Evolutionary conservation across 805 yeast species (phyloP), one percentile per base, ranked within the genome.

Genomic region (Pichia kluyveri): DNA sequence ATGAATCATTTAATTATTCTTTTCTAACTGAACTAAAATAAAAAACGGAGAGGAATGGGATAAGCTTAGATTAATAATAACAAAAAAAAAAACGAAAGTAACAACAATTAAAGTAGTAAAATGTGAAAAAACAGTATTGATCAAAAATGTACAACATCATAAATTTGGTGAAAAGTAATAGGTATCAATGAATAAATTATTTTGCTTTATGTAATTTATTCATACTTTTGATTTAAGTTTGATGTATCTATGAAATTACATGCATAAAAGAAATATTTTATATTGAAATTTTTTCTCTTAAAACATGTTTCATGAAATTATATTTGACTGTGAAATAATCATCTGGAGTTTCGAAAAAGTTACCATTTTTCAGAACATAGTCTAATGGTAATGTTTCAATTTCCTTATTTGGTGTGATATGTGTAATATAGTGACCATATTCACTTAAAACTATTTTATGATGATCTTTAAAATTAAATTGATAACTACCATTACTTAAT

Each of bases 391-490:
- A 78, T 2, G 91, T 83, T 61, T 79, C 80, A 47, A 85, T 81
- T 48, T 78, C 77, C 60, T 87, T 79, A 49, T 77, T 74, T 38
- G 93, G 90, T 4, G 90, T 86, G 45, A 91, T 82, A 57, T 88
- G 88, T 28, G 95, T 86, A 18, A 91, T 75, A 41, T 79, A 79
- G 51, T 76, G 73, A 23, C 96, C 97, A 47, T 77, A 72, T 56
- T 82, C 82, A 41, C 90, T 83, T 38, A 91, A 64, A 50, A 95
- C 82, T 47, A 90, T 69, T 67, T 93, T 93, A 67, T 85, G 90
- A 61, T 93, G 99, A 67, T 93, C 98, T 63, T 84, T 84, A 69
- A 93, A 93, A 68, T 93, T 93, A 70, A 90, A 90, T 66, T 93
- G 99, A 66, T 86, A 80, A 40, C 88, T 82, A 19, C 96, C 96